phyloP scores from a whole-genome alignment of 352 stramenopile genomes.

The Globisporangium irregulare region DNA sequence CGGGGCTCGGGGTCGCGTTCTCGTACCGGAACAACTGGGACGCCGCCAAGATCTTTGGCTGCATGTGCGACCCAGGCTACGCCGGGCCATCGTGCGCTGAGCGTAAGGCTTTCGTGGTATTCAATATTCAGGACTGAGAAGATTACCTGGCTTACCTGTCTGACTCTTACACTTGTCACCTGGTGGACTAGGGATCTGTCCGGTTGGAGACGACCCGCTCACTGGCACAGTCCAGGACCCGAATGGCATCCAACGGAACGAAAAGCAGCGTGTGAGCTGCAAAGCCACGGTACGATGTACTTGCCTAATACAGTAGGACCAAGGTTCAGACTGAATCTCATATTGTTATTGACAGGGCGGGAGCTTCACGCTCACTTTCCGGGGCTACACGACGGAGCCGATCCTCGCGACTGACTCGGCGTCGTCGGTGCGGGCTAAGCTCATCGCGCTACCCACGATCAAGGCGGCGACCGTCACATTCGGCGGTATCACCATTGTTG shows the following conservation, averaged over 20 bases:
- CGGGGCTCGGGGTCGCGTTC: constrained; percentile 42
- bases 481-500: constrained; percentile 58
- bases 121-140: neutral
- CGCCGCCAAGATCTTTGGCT: constrained; percentile 79
- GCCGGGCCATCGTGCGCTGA: constrained; percentile 67
- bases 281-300: constrained; percentile 47
- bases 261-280: constrained; percentile 65
- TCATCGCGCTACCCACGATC: constrained; percentile 60
- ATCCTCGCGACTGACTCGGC: constrained; percentile 61
- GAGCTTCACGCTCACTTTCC: constrained; percentile 85
- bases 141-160: neutral
- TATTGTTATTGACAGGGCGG: constrained; percentile 33
- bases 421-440: constrained; percentile 42
- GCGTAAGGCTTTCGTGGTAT: constrained; percentile 26
- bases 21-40: constrained; percentile 81
- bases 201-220: constrained; percentile 82
- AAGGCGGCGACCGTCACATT: constrained; percentile 66
- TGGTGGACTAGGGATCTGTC: constrained; percentile 49
- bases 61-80: constrained; percentile 82
- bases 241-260: constrained; percentile 61
- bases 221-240: constrained; percentile 69
- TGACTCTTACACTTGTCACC: neutral
- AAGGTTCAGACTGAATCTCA: no score
- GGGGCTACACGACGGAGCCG: constrained; percentile 63
- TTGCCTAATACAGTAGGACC: no score